Conservation (phyloP, 1,284 basidiomycete genomes). For the Rhodotorula sp. region DNA sequence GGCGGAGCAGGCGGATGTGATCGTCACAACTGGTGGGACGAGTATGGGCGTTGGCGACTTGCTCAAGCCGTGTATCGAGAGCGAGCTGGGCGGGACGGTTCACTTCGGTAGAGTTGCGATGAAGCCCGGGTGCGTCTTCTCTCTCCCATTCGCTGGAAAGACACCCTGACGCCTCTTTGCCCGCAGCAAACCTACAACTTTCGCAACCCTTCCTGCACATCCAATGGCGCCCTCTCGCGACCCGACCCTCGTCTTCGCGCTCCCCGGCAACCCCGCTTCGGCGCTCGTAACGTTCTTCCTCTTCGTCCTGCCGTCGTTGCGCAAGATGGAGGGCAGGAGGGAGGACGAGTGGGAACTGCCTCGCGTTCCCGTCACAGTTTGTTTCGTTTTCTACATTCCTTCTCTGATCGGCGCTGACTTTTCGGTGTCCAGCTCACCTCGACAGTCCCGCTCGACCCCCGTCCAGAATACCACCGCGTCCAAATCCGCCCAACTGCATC, state of each 20-base stretch:
- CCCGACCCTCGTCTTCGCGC: slow-evolving; percentile 69
- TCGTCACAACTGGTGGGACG: slow-evolving; percentile 82
- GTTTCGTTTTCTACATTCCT: slow-evolving; percentile 37
- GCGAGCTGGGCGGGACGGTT: slow-evolving; percentile 67
- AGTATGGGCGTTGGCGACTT: slow-evolving; percentile 86
- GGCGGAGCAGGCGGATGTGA: slow-evolving; percentile 64
- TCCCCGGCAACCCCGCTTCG: slow-evolving; percentile 84
- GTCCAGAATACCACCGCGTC: slow-evolving; percentile 79
- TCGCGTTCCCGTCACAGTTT: slow-evolving; percentile 64
- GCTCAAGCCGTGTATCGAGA: slow-evolving; percentile 81
- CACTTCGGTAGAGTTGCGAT: slow-evolving; percentile 70
- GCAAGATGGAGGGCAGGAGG: slow-evolving; percentile 69
- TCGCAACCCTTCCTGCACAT: slow-evolving; percentile 65
- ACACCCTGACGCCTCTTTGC: neutral
- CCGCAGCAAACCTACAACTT: slow-evolving; percentile 75
- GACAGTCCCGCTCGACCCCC: slow-evolving; percentile 65
- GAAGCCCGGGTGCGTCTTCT: slow-evolving; percentile 50
- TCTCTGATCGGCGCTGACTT: neutral
- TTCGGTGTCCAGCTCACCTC: slow-evolving; percentile 55
- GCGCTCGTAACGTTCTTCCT: slow-evolving; percentile 84
- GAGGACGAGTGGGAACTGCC: slow-evolving; percentile 61
- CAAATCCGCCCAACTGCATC: slow-evolving; percentile 54
- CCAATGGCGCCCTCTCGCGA: slow-evolving; percentile 41
- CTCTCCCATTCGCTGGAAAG: neutral
- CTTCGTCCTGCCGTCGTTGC: slow-evolving; percentile 76